Conservation (phyloP, 495 filamentous ascomycete genomes). For the Neurospora sublineolata region DNA sequence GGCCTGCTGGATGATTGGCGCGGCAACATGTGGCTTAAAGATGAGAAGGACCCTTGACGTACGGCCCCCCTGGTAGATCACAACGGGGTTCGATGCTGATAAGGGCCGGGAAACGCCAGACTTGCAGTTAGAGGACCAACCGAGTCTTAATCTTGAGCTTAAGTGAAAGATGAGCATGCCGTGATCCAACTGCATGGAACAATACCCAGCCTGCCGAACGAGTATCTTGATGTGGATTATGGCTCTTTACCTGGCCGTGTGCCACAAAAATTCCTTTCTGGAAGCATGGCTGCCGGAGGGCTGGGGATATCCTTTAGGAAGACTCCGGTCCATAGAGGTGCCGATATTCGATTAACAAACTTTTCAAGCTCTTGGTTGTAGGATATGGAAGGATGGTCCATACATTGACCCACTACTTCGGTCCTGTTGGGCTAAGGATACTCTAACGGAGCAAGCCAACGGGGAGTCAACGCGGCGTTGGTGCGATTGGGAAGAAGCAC, state of each 20-base stretch:
- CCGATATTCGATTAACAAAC: not conserved
- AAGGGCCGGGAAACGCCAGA: not conserved
- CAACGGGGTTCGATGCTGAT: not conserved
- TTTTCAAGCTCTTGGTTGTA: not conserved
- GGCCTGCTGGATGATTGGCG: not conserved
- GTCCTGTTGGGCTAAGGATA: not conserved
- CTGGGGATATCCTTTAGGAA: not conserved
- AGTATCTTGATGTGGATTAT: not conserved
- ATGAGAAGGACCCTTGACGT: not conserved
- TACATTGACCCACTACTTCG: not conserved
- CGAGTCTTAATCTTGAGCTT: not conserved
- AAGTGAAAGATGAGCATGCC: not conserved
- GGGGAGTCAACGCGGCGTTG: not conserved
- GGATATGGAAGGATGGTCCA: not conserved
- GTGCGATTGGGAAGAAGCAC: not conserved
- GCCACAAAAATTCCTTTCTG: not conserved
- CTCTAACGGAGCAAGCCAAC: not conserved
- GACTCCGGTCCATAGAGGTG: not conserved
- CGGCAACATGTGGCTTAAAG: not conserved
- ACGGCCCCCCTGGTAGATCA: not conserved
- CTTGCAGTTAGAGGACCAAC: not conserved
- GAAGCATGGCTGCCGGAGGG: not conserved
- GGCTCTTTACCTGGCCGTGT: not conserved
- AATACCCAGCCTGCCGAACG: not conserved
- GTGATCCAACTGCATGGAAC: not conserved